Base-by-base conservation (phyloP, 2,329 filamentous ascomycete genomes). In the Colletotrichum paranaense region DNA sequence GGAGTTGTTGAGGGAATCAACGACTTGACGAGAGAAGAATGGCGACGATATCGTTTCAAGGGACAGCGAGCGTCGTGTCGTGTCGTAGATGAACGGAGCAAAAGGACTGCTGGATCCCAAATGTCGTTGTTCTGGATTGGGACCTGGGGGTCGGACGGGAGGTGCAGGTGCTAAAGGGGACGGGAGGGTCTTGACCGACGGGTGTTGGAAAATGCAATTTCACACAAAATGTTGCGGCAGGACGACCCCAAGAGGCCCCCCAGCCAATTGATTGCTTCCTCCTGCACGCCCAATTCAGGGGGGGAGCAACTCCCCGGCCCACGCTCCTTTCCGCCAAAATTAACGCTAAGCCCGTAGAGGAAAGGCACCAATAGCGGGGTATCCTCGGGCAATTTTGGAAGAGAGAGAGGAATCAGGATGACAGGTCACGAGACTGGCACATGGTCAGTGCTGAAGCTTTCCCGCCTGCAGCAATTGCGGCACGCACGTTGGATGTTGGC, bases 181-280 rank as follows among this genome's bases (percentile, higher is more conserved):
- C 70, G 69, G 72, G 72, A 76, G 69, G 70, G 70, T 74, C 73
- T 75, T 74, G 75, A 73, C 70, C 67, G 74, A 75, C 63, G 57
- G 75, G 63, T 73, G 73, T 73, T 68, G 67, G 77, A 78, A 81
- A 80, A 79, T 80, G 81, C 78, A 82, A 82, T 82, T 82, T 82
- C 80, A 82, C 79, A 80, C 75, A 78, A 82, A 81, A 80, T 81
- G 79, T 80, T 81, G 78, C 80, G 77, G 80, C 75, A 77, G 75
- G 76, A 74, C 68, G 65, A 66, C 46, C 68, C 74, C 67, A 72
- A 73, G 49, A 26, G 24, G 12, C 53, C 46, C 28, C 55, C 68
- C 73, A 74, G 73, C 76, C 76, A 77, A 77, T 77, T 74, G 71
- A 57, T 60, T 59, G 70, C 64, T 59, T 55, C 67, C 35, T 66